A percentile compares a stretch with the other conserved stretches of the same genome.
Conservation (phyloP, 768 basidiomycete species). For the Antrodiella citrinella region DNA sequence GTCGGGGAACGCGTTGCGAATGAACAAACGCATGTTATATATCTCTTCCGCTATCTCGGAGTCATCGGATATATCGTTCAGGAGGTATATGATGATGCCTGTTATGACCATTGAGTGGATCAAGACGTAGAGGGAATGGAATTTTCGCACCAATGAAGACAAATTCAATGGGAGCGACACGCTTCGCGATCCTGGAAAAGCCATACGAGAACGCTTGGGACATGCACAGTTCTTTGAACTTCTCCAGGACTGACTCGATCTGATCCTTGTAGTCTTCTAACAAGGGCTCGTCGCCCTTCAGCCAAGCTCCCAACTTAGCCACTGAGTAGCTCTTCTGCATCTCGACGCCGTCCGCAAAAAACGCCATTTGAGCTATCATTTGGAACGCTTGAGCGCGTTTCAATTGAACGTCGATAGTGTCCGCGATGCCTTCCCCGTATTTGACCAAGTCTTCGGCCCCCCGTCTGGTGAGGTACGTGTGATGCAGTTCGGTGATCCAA, state of each 20-base stretch:
- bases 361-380: conserved; percentile 61
- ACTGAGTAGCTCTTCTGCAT: conserved; percentile 42
- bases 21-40: conserved; percentile 43
- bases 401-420: conserved; percentile 52
- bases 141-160: conserved; percentile 74
- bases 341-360: conserved; percentile 50
- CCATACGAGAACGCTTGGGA: conserved; percentile 29
- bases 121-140: too few relatives aligned
- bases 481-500: conserved; percentile 56
- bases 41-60: conserved; percentile 52
- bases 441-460: too few relatives aligned
- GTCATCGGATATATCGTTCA: too few relatives aligned
- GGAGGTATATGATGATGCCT: too few relatives aligned
- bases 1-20: conserved; percentile 53
- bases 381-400: conserved; percentile 73
- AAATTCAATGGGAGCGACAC: conserved; percentile 70
- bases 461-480: conserved; percentile 48
- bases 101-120: too few relatives aligned
- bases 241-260: conserved; percentile 45
- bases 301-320: conserved; percentile 45
- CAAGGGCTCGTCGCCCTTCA: conserved; percentile 30
- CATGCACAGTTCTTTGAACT: conserved; percentile 48
- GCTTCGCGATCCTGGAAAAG: conserved; percentile 46
- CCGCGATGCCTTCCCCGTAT: conserved; percentile 50
- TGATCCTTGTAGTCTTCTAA: conserved; percentile 39